Evolutionary conservation across 2,329 filamentous ascomycete species (phyloP), one percentile per base, ranked within the genome.

Genomic region (Chaetothyriales sp.): DNA sequence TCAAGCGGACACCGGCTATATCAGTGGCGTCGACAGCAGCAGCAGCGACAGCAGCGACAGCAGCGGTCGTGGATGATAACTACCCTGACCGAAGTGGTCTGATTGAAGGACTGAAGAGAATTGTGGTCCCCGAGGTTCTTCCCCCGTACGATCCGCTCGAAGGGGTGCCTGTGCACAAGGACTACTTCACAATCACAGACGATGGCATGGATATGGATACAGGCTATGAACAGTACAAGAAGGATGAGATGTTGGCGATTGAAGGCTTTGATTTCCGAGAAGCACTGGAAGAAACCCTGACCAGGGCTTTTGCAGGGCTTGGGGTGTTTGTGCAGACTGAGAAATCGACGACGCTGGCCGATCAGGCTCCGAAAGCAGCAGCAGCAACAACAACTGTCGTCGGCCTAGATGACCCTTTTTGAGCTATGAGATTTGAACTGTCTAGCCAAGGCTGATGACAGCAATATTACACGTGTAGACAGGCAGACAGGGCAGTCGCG

Each of bases 71-170:
- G 18, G 51, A 51, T 12, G 49, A 52, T 25, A 52, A 55, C 18
- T 50, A 51, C 8, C 53, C 58, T 9, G 58, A 60, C 43, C 53
- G 65, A n/a, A 63, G 59, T 32, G 71, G 77, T 46, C 63, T 82
- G 2, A 89, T 95, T 66, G 84, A 86, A 59, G 90, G 90, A 1
- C 75, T 95, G 52, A 87, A 85, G 67, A 81, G 73, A 52, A 72
- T 73, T 48, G 71, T 75, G 51, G 73, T 74, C 2, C 75, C 78
- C 1, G 76, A 77, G 36, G 77, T 77, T 5, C 80, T 87, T 60
- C 80, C 81, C 52, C 82, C 86, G 0, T 95, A 94, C 68, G 88
- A 95, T 69, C 84, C 90, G 0, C 95, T 92, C 63, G 87, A 80
- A 42, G 92, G 87, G 0, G 69, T 89, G 54, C 69, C 77, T 46